Percentiles rank a stretch among this genome's conserved stretches.
phyloP scores from a whole-genome alignment of 768 basidiomycete genomes.

The Chalciporus piperatus region DNA sequence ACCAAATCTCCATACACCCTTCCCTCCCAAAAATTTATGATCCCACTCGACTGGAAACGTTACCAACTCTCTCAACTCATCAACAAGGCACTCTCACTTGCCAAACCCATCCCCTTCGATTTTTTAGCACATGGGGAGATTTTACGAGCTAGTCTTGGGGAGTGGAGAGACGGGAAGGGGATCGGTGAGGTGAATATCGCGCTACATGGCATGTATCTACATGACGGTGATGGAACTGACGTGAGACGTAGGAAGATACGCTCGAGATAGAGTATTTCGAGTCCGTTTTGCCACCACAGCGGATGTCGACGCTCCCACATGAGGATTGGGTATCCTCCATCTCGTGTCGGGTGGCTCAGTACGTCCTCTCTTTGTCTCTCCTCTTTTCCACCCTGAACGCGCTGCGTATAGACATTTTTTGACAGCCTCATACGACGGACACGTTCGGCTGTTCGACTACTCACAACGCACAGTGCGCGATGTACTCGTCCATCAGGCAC shows the following conservation, averaged over 20 bases:
- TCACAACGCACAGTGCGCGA: slow-evolving; percentile 55
- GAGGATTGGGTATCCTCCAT: slow-evolving; percentile 94
- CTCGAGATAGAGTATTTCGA: slow-evolving; percentile 92
- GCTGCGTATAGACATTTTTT: slow-evolving; percentile 54
- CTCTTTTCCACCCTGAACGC: not conserved
- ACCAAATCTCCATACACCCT: slow-evolving; percentile 73
- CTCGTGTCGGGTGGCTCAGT: slow-evolving; percentile 42
- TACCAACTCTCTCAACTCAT: slow-evolving; percentile 96
- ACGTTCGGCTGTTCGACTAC: slow-evolving; percentile 70
- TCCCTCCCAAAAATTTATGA: slow-evolving; percentile 87
- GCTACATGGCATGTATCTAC: not conserved
- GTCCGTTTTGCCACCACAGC: slow-evolving; percentile 82
- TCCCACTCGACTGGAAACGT: slow-evolving; percentile 87
- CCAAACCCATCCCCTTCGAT: slow-evolving; percentile 84
- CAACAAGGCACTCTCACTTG: slow-evolving; percentile 83
- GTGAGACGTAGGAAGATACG: slow-evolving; percentile 68
- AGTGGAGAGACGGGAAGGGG: slow-evolving; percentile 71
- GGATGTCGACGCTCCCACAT: slow-evolving; percentile 74
- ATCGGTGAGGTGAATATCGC: slow-evolving; percentile 56
- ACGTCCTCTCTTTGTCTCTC: not conserved
- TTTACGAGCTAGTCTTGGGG: slow-evolving; percentile 63
- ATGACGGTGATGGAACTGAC: slow-evolving; percentile 9
- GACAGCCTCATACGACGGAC: slow-evolving; percentile 80
- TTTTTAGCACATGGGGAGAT: slow-evolving; percentile 87
- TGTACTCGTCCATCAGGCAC: slow-evolving; percentile 54